phyloP scores from a whole-genome alignment of 805 yeast species.

The Wickerhamomyces sydowiorum region DNA sequence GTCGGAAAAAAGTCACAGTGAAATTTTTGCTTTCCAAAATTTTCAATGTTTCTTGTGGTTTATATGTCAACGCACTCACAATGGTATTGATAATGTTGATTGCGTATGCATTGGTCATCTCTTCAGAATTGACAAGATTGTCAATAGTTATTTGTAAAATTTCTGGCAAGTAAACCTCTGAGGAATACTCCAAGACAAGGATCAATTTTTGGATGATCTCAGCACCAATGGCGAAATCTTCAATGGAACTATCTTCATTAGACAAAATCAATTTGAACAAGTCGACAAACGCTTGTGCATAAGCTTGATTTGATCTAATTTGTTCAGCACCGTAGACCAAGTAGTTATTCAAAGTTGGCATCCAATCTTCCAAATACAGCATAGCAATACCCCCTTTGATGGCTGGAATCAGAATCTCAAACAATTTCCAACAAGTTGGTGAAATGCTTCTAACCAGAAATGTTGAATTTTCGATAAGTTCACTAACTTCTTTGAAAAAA shows the following conservation, averaged over 20 bases:
- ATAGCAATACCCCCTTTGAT: constrained; percentile 45
- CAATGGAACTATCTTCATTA: constrained; percentile 44
- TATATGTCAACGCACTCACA: constrained; percentile 57
- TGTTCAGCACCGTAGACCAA: constrained; percentile 53
- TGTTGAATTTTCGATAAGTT: constrained; percentile 65
- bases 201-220: constrained; percentile 62
- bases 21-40: constrained; percentile 40
- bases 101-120: constrained; percentile 28
- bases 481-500: constrained; percentile 72
- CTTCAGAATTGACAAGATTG: constrained; percentile 25
- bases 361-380: constrained; percentile 68
- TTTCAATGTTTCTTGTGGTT: constrained; percentile 47
- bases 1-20: constrained; percentile 45
- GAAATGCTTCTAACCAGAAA: constrained; percentile 55
- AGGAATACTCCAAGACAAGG: constrained; percentile 46
- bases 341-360: constrained; percentile 69
- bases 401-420: constrained; percentile 41
- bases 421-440: constrained; percentile 70
- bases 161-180: constrained; percentile 38
- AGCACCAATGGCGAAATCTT: constrained; percentile 53
- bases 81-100: constrained; percentile 54
- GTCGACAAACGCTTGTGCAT: constrained; percentile 43
- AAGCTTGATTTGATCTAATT: constrained; percentile 39
- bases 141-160: constrained; percentile 36
- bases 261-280: constrained; percentile 38